Evolutionary conservation across 192 early-diverging fungal genomes (phyloP).

Genomic region (Dissophora ornata): DNA sequence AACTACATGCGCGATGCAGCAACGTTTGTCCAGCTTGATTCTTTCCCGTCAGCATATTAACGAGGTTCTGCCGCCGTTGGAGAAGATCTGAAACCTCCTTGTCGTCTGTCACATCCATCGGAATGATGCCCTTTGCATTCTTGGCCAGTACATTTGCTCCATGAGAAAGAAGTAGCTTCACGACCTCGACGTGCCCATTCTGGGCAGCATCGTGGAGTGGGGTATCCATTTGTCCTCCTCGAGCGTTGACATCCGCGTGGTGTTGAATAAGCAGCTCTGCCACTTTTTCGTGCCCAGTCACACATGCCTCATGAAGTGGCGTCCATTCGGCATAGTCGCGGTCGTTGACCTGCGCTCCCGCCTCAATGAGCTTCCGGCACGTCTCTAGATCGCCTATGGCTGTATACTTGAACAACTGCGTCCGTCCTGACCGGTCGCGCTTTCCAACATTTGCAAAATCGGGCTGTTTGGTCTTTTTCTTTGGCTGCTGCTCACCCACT

Average conservation of each 20-base stretch:
- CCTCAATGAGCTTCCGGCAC: constrained; percentile 62
- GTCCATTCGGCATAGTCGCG: constrained; percentile 78
- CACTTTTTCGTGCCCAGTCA: constrained; percentile 61
- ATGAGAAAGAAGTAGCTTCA: constrained; percentile 57
- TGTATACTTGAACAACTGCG: constrained; percentile 62
- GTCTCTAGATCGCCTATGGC: constrained; percentile 68
- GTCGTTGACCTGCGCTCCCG: constrained; percentile 72
- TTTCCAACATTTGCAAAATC: constrained; percentile 43
- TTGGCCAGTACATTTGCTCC: constrained; percentile 69
- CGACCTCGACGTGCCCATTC: constrained; percentile 59
- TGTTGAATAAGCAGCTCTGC: constrained; percentile 58
- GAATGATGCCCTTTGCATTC: constrained; percentile 56
- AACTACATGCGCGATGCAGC: constrained; percentile 61
- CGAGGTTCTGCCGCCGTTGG: constrained; percentile 46
- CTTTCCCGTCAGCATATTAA: constrained; percentile 43
- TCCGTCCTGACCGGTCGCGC: constrained; percentile 63
- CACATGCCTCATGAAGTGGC: constrained; percentile 74
- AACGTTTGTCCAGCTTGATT: constrained; percentile 62
- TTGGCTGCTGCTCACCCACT: constrained; percentile 14
- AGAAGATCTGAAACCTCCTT: constrained; percentile 56
- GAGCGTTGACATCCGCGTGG: constrained; percentile 63
- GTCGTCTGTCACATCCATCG: constrained; percentile 62
- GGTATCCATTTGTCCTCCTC: constrained; percentile 74
- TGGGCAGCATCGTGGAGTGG: constrained; percentile 76
- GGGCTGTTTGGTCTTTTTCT: constrained; percentile 36